phyloP scores from a whole-genome alignment of 108 stramenopile genomes.

The Nitzschia sp. region DNA sequence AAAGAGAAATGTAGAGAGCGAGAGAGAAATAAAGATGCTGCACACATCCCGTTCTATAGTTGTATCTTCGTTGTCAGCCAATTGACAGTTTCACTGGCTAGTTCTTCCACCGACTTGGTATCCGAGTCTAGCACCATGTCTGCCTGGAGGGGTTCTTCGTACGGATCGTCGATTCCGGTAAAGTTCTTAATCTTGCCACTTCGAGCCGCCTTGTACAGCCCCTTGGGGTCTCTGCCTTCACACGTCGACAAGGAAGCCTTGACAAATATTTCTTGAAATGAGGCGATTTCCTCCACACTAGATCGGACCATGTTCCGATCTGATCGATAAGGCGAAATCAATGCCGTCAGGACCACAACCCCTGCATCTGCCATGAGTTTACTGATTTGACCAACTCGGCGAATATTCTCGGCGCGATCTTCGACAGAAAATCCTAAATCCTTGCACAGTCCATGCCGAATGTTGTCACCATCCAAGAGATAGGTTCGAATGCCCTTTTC shows the following conservation, averaged over 20 bases:
- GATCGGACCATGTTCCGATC: conserved; percentile 77
- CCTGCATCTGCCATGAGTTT: conserved; percentile 88
- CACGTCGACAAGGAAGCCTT: conserved; percentile 76
- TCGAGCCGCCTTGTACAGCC: conserved; percentile 80
- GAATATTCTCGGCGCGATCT: conserved; percentile 90
- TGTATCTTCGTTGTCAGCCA: conserved; percentile 26
- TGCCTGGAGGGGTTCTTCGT: conserved; percentile 77
- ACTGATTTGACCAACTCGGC: conserved; percentile 89
- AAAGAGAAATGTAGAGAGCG: too few species aligned
- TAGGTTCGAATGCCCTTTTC: conserved; percentile 39
- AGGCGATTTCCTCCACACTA: conserved; percentile 41
- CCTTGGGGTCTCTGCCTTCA: conserved; percentile 87
- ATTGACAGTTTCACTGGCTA: conserved; percentile 26
- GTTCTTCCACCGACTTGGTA: conserved; percentile 34
- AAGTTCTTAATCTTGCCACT: conserved; percentile 88
- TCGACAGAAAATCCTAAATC: conserved; percentile 80
- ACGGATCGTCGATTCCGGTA: conserved; percentile 91
- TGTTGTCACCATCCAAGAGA: conserved; percentile 84
- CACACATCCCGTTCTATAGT: conserved; percentile 5
- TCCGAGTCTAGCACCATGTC: conserved; percentile 67
- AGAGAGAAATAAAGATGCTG: too few species aligned
- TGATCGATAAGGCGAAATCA: conserved; percentile 84
- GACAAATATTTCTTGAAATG: conserved; percentile 87
- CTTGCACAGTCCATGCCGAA: conserved; percentile 82
- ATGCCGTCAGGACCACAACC: conserved; percentile 85